Evolutionary conservation across 176 grass and related monocot species (phyloP), one percentile per base, ranked within the genome.

Genomic region (Avena eriantha): DNA sequence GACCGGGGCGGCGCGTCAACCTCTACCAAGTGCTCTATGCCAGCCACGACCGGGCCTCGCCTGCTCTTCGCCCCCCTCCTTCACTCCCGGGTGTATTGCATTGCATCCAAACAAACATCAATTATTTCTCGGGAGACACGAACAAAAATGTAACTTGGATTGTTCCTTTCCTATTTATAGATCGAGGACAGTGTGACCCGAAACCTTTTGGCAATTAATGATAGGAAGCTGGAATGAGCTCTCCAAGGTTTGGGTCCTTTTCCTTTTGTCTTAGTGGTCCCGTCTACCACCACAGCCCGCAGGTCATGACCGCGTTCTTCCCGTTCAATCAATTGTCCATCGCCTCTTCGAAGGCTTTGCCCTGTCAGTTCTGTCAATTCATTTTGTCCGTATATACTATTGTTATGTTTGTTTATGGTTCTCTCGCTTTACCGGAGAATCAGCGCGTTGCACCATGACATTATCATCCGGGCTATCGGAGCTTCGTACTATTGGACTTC

Each of bases 151-250:
- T 46, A 22, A 26, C 39, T 46, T n/a, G 39, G 60, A 50, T 55
- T 26, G 71, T 86, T 82, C n/a, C 24, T 21, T 81, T 68, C 69
- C 60, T 11, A 69, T 85, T 29, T 29, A 63, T 86, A 16, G 83
- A 70, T 50, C 36, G 13, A 58, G 24, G 78, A 77, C 43, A 18
- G 14, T 0, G 26, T 2, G 82, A 10, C 45, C 53, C 10, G 41
- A n/a, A 21, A 36, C 63, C 88, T 90, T 90, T 82, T 90, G 79
- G 84, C 73, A 90, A 72, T 83, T 86, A 71, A 90, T 86, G 88
- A 71, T 72, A 79, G 29, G 83, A 83, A 87, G 84, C 13, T 74
- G 65, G 49, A 71, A 65, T 3, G 79, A 65, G 80, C 21, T 41
- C 76, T 77, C 79, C 73, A 86, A 76, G 88, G 83, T 68, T 31